These are phyloP conservation scores for Chaetoceros tenuissimus DNA, from an alignment of 108 stramenopile species.

Conservation along the genomic window DNA sequence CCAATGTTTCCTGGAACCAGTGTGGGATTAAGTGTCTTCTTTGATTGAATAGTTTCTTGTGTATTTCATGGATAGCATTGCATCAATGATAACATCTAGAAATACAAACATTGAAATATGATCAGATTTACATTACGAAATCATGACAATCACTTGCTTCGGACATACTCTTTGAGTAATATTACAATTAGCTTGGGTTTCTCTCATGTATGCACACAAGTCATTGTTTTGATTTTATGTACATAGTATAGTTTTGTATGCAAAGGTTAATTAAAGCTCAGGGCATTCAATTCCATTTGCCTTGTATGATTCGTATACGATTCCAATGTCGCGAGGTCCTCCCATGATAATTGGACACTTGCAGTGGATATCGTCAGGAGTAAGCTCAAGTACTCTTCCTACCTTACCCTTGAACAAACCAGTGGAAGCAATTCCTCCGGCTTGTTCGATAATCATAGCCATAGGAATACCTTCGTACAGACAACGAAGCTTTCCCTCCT, in stretches of 20 bases:
- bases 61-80: too few relatives aligned
- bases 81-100: too few relatives aligned
- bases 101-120: too few relatives aligned
- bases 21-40: conserved; percentile 25
- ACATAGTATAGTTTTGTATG: too few relatives aligned
- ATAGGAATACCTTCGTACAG: conserved; percentile 99
- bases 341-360: conserved; percentile 98
- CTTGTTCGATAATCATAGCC: conserved; percentile 97
- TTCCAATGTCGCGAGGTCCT: conserved; percentile 80
- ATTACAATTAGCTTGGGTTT: too few relatives aligned
- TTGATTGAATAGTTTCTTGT: conserved; percentile 14
- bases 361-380: conserved; percentile 89
- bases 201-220: too few relatives aligned
- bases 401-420: conserved; percentile 91
- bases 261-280: conserved; percentile 46
- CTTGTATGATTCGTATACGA: conserved; percentile 75
- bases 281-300: conserved; percentile 60
- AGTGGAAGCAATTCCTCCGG: conserved; percentile 94
- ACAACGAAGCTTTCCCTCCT: conserved; percentile 93
- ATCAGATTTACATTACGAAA: too few relatives aligned
- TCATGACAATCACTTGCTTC: too few relatives aligned
- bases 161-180: too few relatives aligned
- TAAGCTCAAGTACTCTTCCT: conserved; percentile 84
- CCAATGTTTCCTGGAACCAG: conserved; percentile 49
- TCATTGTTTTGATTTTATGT: too few relatives aligned